Evolutionary conservation across 2,329 filamentous ascomycete species (phyloP), one percentile per base, ranked within the genome.

Genomic region (Diaporthe nobilis): DNA sequence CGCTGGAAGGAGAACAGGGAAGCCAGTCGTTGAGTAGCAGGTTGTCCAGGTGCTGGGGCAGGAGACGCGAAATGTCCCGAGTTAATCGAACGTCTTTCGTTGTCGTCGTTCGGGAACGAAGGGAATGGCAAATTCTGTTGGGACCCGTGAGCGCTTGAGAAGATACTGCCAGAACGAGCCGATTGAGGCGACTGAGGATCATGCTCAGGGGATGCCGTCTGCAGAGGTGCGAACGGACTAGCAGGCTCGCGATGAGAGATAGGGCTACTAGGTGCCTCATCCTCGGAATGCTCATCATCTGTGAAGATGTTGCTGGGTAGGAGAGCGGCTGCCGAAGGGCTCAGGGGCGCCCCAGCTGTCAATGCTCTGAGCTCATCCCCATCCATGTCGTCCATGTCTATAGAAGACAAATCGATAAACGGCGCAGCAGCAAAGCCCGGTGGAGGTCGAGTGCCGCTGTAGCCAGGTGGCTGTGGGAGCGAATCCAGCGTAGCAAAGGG

Each of bases 291-390:
- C 77, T 90, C 86, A 76, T 90, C 89, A n/a, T 86, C 87, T 8
- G 85, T 83, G 74, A 90, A 88, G 5, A 93, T 85, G 76, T 90
- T 91, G 1, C 94, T 94, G 0, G 94, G 94, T 22, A 97, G 85
- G 4, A 96, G 86, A 22, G 92, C 90, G 39, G 93, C 92, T 2
- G 94, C 94, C 5, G 93, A 94, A 2, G 94, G 94, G 79, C 94
- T 96, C 82, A 96, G 90, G 1, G 93, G 93, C 2, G 93, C 94
- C 39, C 90, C 92, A 25, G 88, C 89, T 4, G 89, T 91, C 49
- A 93, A 82, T 25, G 87, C 87, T 75, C 90, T 90, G 6, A 93
- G 84, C 2, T 91, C 89, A 44, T 94, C 92, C 8, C 90, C 91
- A 73, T 92, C 82, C 80, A 77, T 87, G 79, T 77, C 85, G 79